Base-by-base conservation (phyloP, 768 basidiomycete genomes). In the Austroboletus festivus region DNA sequence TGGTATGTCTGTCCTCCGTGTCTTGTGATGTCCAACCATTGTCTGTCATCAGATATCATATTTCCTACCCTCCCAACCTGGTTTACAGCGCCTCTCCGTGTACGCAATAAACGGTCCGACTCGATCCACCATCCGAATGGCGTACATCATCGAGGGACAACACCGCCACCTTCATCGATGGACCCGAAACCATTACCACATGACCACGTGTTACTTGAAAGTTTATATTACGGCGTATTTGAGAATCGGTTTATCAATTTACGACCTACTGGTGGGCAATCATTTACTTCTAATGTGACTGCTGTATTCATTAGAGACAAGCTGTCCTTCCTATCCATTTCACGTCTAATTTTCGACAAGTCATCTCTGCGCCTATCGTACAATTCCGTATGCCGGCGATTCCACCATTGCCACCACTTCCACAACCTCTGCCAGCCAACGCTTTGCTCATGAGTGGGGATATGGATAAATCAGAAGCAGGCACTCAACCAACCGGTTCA, bases 51-150 rank as follows among this genome's bases (percentile, higher is more conserved):
- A 90, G 88, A 90, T 61, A 76, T 86, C 23, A 68, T 87, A 38
- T 90, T 90, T 60, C 88, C 88, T n/a, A 69, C 68, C 4, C 74
- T 90, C 31, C 86, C 88, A 19, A 77, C 76, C 31, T 89, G 86
- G 86, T 90, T 88, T 57, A 89, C 88, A 2, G 72, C 76, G 33
- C 83, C 85, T 9, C 74, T 89, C 44, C 80, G 84, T 23, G 71
- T 72, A 23, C 78, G 73, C 57, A 70, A 77, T 19, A 63, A 72
- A 52, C 71, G 75, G 42, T 61, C 73, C 47, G 65, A 77, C 35
- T 77, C 82, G 34, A 69, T 78, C 37, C 74, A 80, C 54, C 70
- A 75, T 56, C 75, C 82, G 26, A 74, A 80, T 43, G 75, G 73
- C 28, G 64, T 72, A 31, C 70, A 70, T 45, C 55, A 55, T 15